phyloP scores from a whole-genome alignment of 2,329 filamentous ascomycete genomes.

The Arthroderma sp. region DNA sequence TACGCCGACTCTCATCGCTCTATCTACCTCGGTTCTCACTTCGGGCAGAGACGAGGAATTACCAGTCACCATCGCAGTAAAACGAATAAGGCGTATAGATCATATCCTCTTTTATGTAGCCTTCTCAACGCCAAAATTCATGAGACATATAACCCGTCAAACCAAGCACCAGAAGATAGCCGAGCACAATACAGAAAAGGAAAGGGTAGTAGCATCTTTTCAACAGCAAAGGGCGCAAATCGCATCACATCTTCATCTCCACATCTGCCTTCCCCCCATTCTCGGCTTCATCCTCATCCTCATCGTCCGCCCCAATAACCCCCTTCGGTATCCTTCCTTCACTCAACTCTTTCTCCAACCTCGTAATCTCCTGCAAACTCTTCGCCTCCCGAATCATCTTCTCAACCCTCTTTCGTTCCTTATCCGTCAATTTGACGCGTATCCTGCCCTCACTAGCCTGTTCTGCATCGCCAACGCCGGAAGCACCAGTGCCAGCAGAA shows the following conservation, averaged over 20 bases:
- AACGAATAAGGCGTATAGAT: too few relatives aligned
- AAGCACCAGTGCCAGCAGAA: conserved; percentile 19
- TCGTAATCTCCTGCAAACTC: conserved; percentile 78
- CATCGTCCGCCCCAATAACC: conserved; percentile 25
- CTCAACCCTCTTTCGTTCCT: conserved; percentile 74
- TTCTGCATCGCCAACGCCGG: conserved; percentile 19
- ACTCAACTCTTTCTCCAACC: conserved; percentile 79
- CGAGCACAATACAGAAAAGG: not conserved
- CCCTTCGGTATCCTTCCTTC: conserved; percentile 74
- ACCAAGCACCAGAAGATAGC: conserved; percentile 3
- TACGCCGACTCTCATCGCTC: too few relatives aligned
- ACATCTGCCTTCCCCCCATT: conserved; percentile 13
- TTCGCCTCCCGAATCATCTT: conserved; percentile 79
- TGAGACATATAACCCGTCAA: conserved; percentile 37
- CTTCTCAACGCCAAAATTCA: conserved; percentile 21
- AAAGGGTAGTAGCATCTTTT: not conserved
- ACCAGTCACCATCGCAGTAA: too few relatives aligned
- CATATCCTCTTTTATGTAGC: too few relatives aligned
- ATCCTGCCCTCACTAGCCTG: conserved; percentile 49
- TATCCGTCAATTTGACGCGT: conserved; percentile 71
- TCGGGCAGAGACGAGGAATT: too few relatives aligned
- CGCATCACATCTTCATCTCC: conserved; percentile 15
- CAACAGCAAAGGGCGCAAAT: too few relatives aligned
- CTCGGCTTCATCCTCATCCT: conserved; percentile 12
- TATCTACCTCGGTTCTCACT: too few relatives aligned